A percentile compares a stretch with the other conserved stretches of the same genome.
These are phyloP conservation scores for Capsella bursapastoris DNA, from an alignment of 345 rosid species.

Conservation along the genomic window DNA sequence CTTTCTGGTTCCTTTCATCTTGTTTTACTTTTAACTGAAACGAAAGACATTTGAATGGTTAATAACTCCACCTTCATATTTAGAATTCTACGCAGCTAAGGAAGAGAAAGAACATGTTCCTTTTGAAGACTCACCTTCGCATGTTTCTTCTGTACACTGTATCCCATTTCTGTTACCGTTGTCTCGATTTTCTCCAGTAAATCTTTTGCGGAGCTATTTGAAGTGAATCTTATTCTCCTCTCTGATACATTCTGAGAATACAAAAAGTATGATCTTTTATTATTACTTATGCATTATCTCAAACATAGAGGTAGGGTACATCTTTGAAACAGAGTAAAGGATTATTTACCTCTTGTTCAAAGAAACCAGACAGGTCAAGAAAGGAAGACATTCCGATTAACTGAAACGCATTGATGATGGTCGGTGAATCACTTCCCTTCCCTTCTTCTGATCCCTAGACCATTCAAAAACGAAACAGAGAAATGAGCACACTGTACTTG, in stretches of 20 bases:
- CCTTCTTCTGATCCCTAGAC: constrained; percentile 58
- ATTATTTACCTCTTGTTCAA: constrained; percentile 75
- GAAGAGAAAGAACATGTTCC: constrained; percentile 5
- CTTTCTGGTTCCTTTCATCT: constrained; percentile 59
- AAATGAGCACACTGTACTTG: constrained; percentile 16
- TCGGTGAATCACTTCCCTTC: constrained; percentile 60
- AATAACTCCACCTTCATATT: not conserved
- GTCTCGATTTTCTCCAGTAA: constrained; percentile 77
- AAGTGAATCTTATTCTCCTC: constrained; percentile 92
- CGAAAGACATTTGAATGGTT: not conserved
- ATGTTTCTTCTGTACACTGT: constrained; percentile 75
- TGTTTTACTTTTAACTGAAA: constrained; percentile 74
- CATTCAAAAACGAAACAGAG: constrained; percentile 26
- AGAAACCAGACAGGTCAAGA: constrained; percentile 93
- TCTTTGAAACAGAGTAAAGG: constrained; percentile 18
- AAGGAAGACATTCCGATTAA: constrained; percentile 96
- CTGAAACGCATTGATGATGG: constrained; percentile 83
- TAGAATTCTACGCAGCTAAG: not conserved
- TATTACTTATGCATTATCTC: not conserved
- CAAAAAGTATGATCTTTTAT: not conserved
- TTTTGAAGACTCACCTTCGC: constrained; percentile 61
- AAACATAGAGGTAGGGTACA: constrained; percentile 21
- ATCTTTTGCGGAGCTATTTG: constrained; percentile 71
- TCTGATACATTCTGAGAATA: constrained; percentile 72
- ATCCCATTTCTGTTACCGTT: constrained; percentile 80